Base-by-base conservation (phyloP, 129 eudicot genomes). In the Erigeron canadensis region DNA sequence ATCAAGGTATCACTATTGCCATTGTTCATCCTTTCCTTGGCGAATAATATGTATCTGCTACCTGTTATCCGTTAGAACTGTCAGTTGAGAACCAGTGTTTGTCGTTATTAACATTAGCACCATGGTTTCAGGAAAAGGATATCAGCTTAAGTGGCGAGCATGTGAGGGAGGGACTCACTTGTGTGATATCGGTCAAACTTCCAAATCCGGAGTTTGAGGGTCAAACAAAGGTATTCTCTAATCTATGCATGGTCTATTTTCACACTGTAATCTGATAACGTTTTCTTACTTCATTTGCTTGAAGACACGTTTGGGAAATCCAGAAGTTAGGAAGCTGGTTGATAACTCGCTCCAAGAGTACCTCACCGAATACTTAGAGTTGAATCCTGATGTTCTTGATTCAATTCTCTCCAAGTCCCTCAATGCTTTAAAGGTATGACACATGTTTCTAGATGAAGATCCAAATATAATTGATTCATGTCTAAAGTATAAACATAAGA, bases 151-250 rank as follows among this genome's bases (percentile, higher is more conserved):
- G 97, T 66, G 97, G 97, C 1, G 99, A 95, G 71, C 97, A 95
- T 80, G 95, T 95, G 59, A 82, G 96, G 77, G 99, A 95, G 82
- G 99, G 99, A 40, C 72, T 95, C 66, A 95, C 99, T 71, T 90
- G 99, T 78, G 89, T 95, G 39, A 82, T 95, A 62, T 90, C 99
- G 4, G 91, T 95, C 71, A 95, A 95, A 84, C 96, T 95, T 79
- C 84, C 97, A 28, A 88, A 95, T 81, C 97, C 99, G 10, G 99
- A 95, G 75, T 95, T 95, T 86, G 99, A 90, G 88, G 99, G 99
- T 67, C 99, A 94, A 80, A 95, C 99, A 63, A 95, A 95, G 99
- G 99, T 95, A 75, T 11, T 39, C 46, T 50, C 58, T 67, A 23
- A 59, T 39, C 43, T 42, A 28, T 23, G 1, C 12, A 13, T 42